Conservation (phyloP, 192 early-diverging fungal species). For the Umbelopsis vinacea region DNA sequence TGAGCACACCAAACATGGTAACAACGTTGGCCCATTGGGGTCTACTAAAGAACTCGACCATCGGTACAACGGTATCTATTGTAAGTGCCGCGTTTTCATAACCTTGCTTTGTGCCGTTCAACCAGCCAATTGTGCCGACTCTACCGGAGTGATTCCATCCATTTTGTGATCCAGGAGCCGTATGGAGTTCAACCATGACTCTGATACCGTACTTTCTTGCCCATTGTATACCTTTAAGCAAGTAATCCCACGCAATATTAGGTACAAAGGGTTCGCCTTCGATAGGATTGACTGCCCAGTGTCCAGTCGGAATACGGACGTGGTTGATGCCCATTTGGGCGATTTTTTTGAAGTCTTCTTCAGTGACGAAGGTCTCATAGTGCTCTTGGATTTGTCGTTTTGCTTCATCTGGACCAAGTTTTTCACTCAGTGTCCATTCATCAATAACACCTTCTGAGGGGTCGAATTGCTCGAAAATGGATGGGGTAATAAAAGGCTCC, state of each 20-base stretch:
- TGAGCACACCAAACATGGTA: slow-evolving; percentile 54
- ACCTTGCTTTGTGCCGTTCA: slow-evolving; percentile 46
- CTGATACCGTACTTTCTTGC: slow-evolving; percentile 66
- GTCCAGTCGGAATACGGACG: slow-evolving; percentile 70
- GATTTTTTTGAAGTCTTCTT: slow-evolving; percentile 59
- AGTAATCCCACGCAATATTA: slow-evolving; percentile 56
- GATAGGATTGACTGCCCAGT: slow-evolving; percentile 66
- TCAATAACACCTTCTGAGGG: slow-evolving; percentile 48
- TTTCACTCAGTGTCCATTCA: slow-evolving; percentile 66
- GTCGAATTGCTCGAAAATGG: slow-evolving; percentile 48
- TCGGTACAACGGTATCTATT: slow-evolving; percentile 50
- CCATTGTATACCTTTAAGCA: slow-evolving; percentile 62
- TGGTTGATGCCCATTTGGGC: slow-evolving; percentile 65
- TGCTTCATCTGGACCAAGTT: slow-evolving; percentile 59
- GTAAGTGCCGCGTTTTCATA: slow-evolving; percentile 53
- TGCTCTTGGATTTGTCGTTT: slow-evolving; percentile 53
- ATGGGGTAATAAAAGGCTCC: slow-evolving; percentile 61
- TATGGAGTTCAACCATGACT: slow-evolving; percentile 73
- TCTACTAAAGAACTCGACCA: slow-evolving; percentile 57
- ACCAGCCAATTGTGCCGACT: slow-evolving; percentile 43
- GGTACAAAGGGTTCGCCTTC: slow-evolving; percentile 65
- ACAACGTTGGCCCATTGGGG: slow-evolving; percentile 51
- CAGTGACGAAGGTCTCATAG: slow-evolving; percentile 64
- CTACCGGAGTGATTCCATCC: slow-evolving; percentile 64
- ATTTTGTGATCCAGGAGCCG: slow-evolving; percentile 75